A percentile compares a stretch with the other conserved stretches of the same genome.
Conservation (phyloP, 2,329 filamentous ascomycete genomes). For the Tolypocladium capitatum region DNA sequence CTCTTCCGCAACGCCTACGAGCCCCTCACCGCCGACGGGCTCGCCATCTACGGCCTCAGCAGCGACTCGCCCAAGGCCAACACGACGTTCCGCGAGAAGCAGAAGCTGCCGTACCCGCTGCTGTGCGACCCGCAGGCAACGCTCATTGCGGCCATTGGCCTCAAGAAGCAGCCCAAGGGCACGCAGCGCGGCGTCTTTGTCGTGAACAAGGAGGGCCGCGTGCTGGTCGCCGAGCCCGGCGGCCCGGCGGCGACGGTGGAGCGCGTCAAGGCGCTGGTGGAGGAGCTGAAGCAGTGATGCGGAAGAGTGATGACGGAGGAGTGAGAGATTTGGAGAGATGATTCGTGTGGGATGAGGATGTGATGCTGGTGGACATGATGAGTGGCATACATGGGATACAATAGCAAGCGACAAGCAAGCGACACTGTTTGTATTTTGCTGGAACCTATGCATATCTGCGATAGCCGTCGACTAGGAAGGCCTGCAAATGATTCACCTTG, state of each 20-base stretch:
- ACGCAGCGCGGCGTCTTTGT: constrained; percentile 82
- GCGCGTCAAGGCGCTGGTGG: constrained; percentile 59
- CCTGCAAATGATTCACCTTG: not conserved
- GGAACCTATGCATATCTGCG: not conserved
- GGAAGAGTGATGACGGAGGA: not conserved
- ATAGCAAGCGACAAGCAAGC: constrained; percentile 4
- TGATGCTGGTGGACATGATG: not conserved
- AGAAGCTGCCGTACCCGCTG: constrained; percentile 76
- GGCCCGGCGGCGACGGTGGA: constrained; percentile 67
- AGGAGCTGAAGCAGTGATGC: constrained; percentile 19
- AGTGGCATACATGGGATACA: not conserved
- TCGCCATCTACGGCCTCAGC: constrained; percentile 82
- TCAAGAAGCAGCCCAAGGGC: constrained; percentile 72
- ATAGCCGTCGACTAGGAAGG: not conserved
- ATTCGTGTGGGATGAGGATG: not conserved
- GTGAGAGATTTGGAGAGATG: not conserved
- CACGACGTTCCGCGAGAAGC: constrained; percentile 82
- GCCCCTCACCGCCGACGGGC: constrained; percentile 61
- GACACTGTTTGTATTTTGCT: not conserved
- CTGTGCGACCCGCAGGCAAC: constrained; percentile 67
- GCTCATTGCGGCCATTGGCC: constrained; percentile 74
- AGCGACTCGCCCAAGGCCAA: constrained; percentile 83
- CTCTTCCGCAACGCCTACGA: constrained; percentile 80
- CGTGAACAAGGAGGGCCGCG: constrained; percentile 68
- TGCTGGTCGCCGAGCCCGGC: constrained; percentile 61